phyloP scores from a whole-genome alignment of 441 rosid species.

The Cnidoscolus chayamansa region DNA sequence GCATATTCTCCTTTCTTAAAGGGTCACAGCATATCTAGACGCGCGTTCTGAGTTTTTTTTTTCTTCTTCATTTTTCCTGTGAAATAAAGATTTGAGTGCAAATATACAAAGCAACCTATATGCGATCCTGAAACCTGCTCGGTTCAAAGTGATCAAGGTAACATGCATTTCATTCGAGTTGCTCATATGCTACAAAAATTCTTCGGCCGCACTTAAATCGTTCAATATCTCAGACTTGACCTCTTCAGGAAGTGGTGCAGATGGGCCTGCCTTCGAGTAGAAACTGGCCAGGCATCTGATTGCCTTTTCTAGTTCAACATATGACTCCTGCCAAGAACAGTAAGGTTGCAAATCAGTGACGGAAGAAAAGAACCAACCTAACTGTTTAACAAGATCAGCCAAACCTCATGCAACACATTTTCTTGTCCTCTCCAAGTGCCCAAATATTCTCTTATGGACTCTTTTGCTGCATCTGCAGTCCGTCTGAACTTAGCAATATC shows the following conservation, averaged over 20 bases:
- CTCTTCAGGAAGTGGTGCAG: conserved; percentile 71
- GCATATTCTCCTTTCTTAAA: neutral
- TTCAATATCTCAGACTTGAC: conserved; percentile 58
- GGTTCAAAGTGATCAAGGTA: neutral
- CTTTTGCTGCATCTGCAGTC: conserved; percentile 85
- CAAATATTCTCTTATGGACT: conserved; percentile 72
- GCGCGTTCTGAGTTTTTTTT: neutral
- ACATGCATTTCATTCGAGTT: neutral
- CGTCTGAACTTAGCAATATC: conserved; percentile 65
- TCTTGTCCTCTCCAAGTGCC: conserved; percentile 72
- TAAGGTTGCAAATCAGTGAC: neutral
- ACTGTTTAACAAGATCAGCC: neutral
- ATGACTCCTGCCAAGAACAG: conserved; percentile 58
- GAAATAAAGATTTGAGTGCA: neutral
- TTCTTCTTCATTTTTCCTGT: neutral
- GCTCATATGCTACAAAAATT: conserved; percentile 46
- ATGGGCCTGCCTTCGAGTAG: conserved; percentile 85
- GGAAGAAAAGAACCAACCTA: neutral
- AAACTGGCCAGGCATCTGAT: conserved; percentile 62
- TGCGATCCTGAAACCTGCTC: neutral
- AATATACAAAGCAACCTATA: neutral
- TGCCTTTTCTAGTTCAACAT: conserved; percentile 66
- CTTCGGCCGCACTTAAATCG: conserved; percentile 59
- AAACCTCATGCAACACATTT: conserved; percentile 49
- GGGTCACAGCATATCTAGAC: neutral